Base-by-base conservation (phyloP, 192 early-diverging fungal species). In the Geosiphon pyriformis region DNA sequence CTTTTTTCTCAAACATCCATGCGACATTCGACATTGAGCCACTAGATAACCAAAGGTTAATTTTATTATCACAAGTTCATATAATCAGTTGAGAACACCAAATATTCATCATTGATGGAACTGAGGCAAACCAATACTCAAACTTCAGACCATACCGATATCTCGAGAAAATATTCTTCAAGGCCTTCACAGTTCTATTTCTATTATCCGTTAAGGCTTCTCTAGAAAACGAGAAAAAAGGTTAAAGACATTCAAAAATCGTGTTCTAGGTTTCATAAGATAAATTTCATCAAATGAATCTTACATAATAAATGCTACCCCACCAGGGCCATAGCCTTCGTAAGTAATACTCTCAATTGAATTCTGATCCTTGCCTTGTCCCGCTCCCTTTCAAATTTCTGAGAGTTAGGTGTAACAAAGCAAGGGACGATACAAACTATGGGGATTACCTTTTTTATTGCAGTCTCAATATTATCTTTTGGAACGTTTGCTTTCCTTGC, bases 1-100 rank as follows among this genome's bases (percentile, higher is more conserved):
- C 87, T 49, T 78, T 81, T 61, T 83, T 82, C 18, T 81, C 72
- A 77, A 92, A 92, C 65, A 90, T 72, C 73, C 85, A 92, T 55
- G 71, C 70, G 1, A 92, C 85, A 0, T 80, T 71, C 25, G 84
- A 74, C 59, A 90, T 68, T 4, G 81, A 76, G 7, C 87, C 88
- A 26, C 81, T 89, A 69, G 12, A 69, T 46, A 30, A 3, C 53
- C 47, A 48, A 22, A 42, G 35, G 57, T 25, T 35, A 46, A 68
- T 6, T 30, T 20, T 52, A 20, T 26, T n/a, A n/a, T 8, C 23
- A 3, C 20, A 15, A 25, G 20, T 34, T 31, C 52, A 25, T 0
- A 23, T 37, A 42, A 53, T 30, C 17, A 6, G 10, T 6, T 0
- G 0, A 10, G 7, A 23, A 22, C 12, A n/a, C 33, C 17, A 49